Base-by-base conservation (phyloP, 2,329 filamentous ascomycete species). In the Xylariaceae sp. region DNA sequence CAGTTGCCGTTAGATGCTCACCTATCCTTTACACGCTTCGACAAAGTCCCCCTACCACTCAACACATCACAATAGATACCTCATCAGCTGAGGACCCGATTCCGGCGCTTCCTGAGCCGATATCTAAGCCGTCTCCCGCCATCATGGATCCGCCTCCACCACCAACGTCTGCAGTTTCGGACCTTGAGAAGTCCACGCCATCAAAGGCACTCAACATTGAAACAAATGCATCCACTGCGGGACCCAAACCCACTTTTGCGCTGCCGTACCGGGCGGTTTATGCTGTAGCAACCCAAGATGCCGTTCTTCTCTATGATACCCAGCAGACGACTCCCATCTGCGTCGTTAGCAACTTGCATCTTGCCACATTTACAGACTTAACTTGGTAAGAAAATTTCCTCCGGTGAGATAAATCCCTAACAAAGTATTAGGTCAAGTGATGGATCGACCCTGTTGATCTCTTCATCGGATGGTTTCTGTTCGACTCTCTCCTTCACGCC, bases 381-480 rank as follows among this genome's bases (percentile, higher is more conserved):
- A 89, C 92, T 29, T 99, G 95, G 95, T 96, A 85, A 74, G 87
- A 29, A 12, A 34, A 1, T 75, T 17, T 21, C 58, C 26, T 9
- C 21, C 33, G 24, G 33, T 26, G 9, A n/a, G 5, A 14, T 6
- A 6, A 39, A 17, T 28, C 9, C 53, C 68, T 75, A 66, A 78
- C 67, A 55, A 43, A 62, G 70, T 55, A 33, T 21, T 61, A 90
- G 88, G 88, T 90, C 90, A 1, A 87, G 82, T 62, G 90, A 93
- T 73, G 90, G 90, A 11, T 80, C 86, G 37, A 92, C 89, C 1
- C 79, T 99, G 19, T 81, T 99, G 46, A 96, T 99, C 78, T 95
- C 92, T n/a, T 99, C 95, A 0, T 97, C 95, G 0, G 95, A 99
- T 73, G 95, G 95, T 0, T 99, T 98, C 78, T 99, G 95, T 73